Base-by-base conservation (phyloP, 768 basidiomycete genomes). In the Kwoniella sp. region DNA sequence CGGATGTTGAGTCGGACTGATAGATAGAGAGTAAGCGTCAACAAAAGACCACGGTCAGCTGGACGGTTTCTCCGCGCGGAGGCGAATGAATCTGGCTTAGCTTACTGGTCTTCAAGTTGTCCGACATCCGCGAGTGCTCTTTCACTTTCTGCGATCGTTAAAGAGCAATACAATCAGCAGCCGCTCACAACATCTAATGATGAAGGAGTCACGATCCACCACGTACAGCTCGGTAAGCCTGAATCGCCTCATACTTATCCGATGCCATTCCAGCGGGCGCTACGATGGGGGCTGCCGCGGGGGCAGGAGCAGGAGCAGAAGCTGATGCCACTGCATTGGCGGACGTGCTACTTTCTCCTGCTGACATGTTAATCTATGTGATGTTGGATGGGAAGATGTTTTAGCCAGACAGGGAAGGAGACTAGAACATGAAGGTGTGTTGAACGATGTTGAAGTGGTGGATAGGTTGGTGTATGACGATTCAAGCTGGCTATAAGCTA, bases 1-100 rank as follows among this genome's bases (percentile, higher is more conserved):
- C 92, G 92, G 69, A 99, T 82, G 12, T 92, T 90, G 75, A 95
- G 88, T 36, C 96, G 87, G 67, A 97, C 94, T 97, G n/a, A n/a
- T n/a, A n/a, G n/a, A n/a, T n/a, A n/a, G n/a, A n/a, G n/a, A n/a
- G n/a, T n/a, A n/a, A n/a, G n/a, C n/a, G n/a, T n/a, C n/a, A n/a
- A n/a, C n/a, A n/a, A n/a, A n/a, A n/a, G n/a, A n/a, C n/a, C n/a
- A 33, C 13, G 33, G 33, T 44, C 40, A 10, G 40, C 17, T 19
- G 17, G 8, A 44, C 17, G 17, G 8, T n/a, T n/a, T n/a, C n/a
- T n/a, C n/a, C n/a, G n/a, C n/a, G n/a, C n/a, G n/a, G n/a, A n/a
- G n/a, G n/a, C n/a, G n/a, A n/a, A n/a, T 90, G 75, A 95, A 88
- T 36, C 96, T 87, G 67, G 97, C 94, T 97, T 6, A 36, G 30